These are phyloP conservation scores for Penicillium roqueforti DNA, from an alignment of 495 filamentous ascomycete genomes.

Conservation along the genomic window DNA sequence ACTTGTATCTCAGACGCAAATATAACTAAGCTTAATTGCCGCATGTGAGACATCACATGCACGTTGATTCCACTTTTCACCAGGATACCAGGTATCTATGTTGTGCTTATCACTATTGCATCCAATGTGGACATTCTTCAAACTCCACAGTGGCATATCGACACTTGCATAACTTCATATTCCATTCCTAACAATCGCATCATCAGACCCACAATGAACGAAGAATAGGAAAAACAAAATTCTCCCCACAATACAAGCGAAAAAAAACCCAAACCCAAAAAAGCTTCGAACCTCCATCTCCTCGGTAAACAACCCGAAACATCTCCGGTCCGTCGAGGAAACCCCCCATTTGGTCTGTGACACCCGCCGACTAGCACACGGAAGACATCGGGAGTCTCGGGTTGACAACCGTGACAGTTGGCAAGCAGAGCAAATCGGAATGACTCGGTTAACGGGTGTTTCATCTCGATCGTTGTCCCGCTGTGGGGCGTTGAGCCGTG, in stretches of 20 bases:
- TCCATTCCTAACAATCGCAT: background rate
- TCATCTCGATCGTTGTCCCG: slow-evolving; percentile 29
- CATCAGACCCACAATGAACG: background rate
- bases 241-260: background rate
- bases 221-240: background rate
- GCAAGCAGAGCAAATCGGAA: slow-evolving; percentile 27
- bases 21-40: background rate
- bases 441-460: slow-evolving; percentile 25
- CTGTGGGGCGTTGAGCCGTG: slow-evolving; percentile 19
- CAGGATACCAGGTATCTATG: background rate
- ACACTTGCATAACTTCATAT: background rate
- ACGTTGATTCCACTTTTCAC: background rate
- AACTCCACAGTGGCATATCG: background rate
- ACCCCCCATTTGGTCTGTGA: slow-evolving; percentile 17
- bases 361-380: slow-evolving; percentile 21
- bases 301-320: background rate
- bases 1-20: background rate
- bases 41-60: background rate
- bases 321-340: background rate
- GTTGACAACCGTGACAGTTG: slow-evolving; percentile 14
- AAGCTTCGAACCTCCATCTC: background rate
- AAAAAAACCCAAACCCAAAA: background rate
- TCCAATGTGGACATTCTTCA: background rate
- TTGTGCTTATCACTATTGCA: background rate
- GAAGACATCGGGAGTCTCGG: slow-evolving; percentile 24